Evolutionary conservation across 2,329 filamentous ascomycete genomes (phyloP), one percentile per base, ranked within the genome.

Genomic region (Alternaria metachromatica): DNA sequence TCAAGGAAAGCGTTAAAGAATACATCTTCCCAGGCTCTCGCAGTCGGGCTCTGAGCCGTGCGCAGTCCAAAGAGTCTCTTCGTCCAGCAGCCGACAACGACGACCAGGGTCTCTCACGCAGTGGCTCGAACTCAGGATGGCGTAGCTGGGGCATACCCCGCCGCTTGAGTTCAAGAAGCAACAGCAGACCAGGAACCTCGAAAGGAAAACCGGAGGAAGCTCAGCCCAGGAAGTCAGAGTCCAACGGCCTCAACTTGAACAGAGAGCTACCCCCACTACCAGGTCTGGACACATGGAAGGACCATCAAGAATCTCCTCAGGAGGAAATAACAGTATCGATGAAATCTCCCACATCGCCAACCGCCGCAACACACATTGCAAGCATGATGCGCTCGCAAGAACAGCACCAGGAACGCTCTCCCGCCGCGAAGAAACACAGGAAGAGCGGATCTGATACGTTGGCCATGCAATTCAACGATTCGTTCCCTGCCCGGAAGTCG

Each of bases 241-340:
- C 60, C 9, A 48, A 54, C 12, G 41, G 48, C 3, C 60, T 84
- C 61, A 80, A 85, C 57, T 74, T 85, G 30, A 85, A 85, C 68
- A 73, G 83, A 59, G 82, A 84, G 62, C 71, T 85, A 23, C 83
- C 83, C 33, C 83, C 83, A 5, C 65, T 85, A 11, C 83, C 83
- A 7, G 80, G 82, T 51, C 73, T 85, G 6, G 82, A 84, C 60
- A 78, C 72, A 5, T 80, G 78, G 78, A 77, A 76, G 53, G 71
- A 76, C 13, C 60, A 61, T 8, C 66, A 72, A 44, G 54, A 66
- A 25, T 59, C 62, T 37, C 55, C 55, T 44, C 60, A 65, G 33
- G 71, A 73, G n/a, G 58, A 41, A 41, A 41, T 41, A 41, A 41
- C 53, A 11, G 67, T 66, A 43, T 64, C 70, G 12, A 64, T 69